A percentile compares a stretch with the other conserved stretches of the same genome.
Evolutionary conservation across 163 green algal genomes (phyloP).

Genomic region (Chlorella variabilis): DNA sequence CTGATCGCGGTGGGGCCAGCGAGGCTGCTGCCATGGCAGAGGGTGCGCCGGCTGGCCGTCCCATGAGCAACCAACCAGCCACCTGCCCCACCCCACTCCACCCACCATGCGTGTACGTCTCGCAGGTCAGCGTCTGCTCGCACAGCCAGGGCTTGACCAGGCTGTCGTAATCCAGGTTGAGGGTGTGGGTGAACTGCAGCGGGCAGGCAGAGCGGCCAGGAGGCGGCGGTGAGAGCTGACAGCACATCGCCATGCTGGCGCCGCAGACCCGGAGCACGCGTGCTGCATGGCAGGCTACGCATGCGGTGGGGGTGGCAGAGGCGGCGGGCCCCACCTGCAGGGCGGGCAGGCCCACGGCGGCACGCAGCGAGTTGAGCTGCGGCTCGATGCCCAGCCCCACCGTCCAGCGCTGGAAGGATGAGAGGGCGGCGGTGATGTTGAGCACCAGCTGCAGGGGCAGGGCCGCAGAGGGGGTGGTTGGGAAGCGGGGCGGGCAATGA

Average conservation of each 20-base stretch:
- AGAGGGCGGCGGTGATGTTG: slow-evolving; percentile 53
- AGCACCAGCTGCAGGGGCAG: slow-evolving; percentile 44
- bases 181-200: background rate
- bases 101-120: slow-evolving; percentile 44
- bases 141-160: slow-evolving; percentile 50
- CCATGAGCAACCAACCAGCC: too few relatives aligned
- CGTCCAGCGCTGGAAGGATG: slow-evolving; percentile 54
- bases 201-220: background rate
- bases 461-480: background rate
- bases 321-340: slow-evolving; percentile 8
- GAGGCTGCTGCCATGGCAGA: background rate
- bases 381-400: slow-evolving; percentile 60
- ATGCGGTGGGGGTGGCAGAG: too few relatives aligned
- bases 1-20: background rate
- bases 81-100: too few relatives aligned
- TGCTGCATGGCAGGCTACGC: too few relatives aligned
- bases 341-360: slow-evolving; percentile 40
- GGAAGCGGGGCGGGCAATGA: too few relatives aligned
- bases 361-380: slow-evolving; percentile 53
- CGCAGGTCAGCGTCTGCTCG: slow-evolving; percentile 47
- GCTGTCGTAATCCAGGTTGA: background rate
- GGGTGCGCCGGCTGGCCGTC: too few relatives aligned
- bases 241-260: too few relatives aligned
- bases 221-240: too few relatives aligned
- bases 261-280: too few relatives aligned